phyloP scores from a whole-genome alignment of 768 basidiomycete species.

The Lepiota brunneoincarnata region DNA sequence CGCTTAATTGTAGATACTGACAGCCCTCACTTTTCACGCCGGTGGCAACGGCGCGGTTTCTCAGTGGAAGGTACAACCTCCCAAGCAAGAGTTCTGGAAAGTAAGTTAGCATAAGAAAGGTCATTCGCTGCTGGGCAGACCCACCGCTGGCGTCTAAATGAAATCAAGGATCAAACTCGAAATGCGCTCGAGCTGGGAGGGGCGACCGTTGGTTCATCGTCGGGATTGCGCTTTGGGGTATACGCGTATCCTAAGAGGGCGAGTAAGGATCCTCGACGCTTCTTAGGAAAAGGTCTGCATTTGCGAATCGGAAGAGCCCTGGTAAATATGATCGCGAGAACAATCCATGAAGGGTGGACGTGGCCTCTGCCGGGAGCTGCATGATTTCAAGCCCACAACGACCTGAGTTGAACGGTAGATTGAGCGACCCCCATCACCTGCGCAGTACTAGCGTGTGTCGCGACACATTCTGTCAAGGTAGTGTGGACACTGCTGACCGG shows the following conservation, averaged over 20 bases:
- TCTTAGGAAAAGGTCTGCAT: conserved; percentile 75
- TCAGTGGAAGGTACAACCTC: conserved; percentile 68
- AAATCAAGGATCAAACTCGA: conserved; percentile 92
- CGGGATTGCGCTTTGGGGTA: conserved; percentile 68
- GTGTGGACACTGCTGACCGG: conserved; percentile 67
- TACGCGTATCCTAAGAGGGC: conserved; percentile 70
- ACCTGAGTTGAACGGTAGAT: too few species aligned
- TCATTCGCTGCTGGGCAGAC: conserved; percentile 11
- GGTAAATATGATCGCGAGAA: conserved; percentile 86
- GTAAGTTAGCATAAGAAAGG: conserved; percentile 12
- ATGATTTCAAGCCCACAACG: conserved; percentile 92
- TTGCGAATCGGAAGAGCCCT: conserved; percentile 83
- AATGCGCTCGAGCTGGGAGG: conserved; percentile 83
- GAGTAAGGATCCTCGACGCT: conserved; percentile 83
- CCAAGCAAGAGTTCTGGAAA: conserved; percentile 68
- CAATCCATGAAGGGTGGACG: conserved; percentile 90
- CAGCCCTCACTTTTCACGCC: not conserved
- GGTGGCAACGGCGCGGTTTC: conserved; percentile 13
- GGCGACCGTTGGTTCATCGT: conserved; percentile 83
- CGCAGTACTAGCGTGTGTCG: conserved; percentile 95
- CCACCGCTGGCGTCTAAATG: too few species aligned
- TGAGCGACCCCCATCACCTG: too few species aligned
- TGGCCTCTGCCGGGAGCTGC: too few species aligned
- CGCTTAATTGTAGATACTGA: not conserved
- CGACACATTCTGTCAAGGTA: conserved; percentile 83